Conservation (phyloP, 345 rosid genomes). For the Ailanthus altissimus region DNA sequence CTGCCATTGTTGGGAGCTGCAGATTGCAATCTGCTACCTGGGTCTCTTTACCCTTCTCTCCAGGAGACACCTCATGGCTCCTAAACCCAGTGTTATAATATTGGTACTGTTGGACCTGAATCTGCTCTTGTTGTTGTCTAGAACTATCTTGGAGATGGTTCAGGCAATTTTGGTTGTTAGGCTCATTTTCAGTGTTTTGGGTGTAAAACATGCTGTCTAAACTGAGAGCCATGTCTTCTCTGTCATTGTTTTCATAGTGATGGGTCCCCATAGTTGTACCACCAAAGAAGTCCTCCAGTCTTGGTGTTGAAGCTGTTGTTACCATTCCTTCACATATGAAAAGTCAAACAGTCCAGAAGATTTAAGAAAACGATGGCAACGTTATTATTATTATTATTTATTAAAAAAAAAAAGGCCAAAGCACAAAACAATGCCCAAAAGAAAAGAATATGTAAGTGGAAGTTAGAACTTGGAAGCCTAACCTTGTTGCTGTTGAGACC, state of each 20-base stretch:
- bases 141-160: constrained; percentile 33
- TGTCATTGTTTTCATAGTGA: constrained; percentile 54
- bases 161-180: constrained; percentile 38
- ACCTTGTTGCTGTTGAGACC: constrained; percentile 76
- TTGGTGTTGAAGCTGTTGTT: constrained; percentile 64
- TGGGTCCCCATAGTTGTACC: constrained; percentile 70
- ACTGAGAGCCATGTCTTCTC: constrained; percentile 78
- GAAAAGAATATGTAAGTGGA: constrained; percentile 23
- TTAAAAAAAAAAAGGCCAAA: neutral
- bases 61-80: constrained; percentile 43
- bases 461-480: constrained; percentile 13
- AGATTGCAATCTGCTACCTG: constrained; percentile 36
- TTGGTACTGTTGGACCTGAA: constrained; percentile 38
- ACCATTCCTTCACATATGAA: constrained; percentile 44
- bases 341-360: constrained; percentile 32
- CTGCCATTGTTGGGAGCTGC: constrained; percentile 47
- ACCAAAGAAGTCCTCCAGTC: constrained; percentile 88
- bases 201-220: constrained; percentile 65
- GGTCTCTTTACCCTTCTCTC: constrained; percentile 32
- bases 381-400: neutral
- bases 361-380: neutral
- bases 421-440: constrained; percentile 29
- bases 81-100: constrained; percentile 40
- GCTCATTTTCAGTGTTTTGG: constrained; percentile 38
- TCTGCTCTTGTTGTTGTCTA: constrained; percentile 33